These are phyloP conservation scores for Rosa lucieae DNA, from an alignment of 306 rosid species.

Conservation along the genomic window DNA sequence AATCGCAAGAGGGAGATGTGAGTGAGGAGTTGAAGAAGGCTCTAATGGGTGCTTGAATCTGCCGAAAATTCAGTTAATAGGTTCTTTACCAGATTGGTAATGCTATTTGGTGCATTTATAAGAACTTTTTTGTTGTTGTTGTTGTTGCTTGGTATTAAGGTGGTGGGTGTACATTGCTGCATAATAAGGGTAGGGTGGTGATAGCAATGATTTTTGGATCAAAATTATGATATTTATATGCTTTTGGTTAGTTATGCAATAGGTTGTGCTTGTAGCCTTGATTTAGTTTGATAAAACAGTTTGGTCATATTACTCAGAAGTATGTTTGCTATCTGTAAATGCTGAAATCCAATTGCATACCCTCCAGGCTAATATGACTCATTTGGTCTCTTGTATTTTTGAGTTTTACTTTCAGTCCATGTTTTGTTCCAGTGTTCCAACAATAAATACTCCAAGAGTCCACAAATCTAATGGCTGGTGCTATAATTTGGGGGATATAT, in stretches of 20 bases:
- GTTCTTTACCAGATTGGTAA: not conserved
- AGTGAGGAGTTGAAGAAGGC: constrained; percentile 63
- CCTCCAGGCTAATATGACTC: not conserved
- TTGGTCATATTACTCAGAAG: not conserved
- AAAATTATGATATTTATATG: not conserved
- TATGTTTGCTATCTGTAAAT: not conserved
- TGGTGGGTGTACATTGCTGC: not conserved
- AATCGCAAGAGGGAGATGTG: constrained; percentile 35
- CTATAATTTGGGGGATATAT: not conserved
- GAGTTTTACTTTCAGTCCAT: not conserved
- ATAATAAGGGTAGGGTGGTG: not conserved
- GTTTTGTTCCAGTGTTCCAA: not conserved
- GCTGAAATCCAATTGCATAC: not conserved
- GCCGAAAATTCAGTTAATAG: constrained; percentile 1
- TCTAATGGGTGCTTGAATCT: constrained; percentile 29
- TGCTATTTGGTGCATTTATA: not conserved
- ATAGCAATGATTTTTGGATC: not conserved
- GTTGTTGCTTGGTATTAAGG: not conserved
- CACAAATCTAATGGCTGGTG: not conserved
- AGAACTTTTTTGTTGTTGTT: not conserved
- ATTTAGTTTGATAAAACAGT: too few species aligned
- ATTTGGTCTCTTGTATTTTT: not conserved
- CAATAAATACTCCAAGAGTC: not conserved
- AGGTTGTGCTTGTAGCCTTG: not conserved
- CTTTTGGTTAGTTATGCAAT: not conserved